Conservation (phyloP, 768 basidiomycete species). For the Agaricus blazei region DNA sequence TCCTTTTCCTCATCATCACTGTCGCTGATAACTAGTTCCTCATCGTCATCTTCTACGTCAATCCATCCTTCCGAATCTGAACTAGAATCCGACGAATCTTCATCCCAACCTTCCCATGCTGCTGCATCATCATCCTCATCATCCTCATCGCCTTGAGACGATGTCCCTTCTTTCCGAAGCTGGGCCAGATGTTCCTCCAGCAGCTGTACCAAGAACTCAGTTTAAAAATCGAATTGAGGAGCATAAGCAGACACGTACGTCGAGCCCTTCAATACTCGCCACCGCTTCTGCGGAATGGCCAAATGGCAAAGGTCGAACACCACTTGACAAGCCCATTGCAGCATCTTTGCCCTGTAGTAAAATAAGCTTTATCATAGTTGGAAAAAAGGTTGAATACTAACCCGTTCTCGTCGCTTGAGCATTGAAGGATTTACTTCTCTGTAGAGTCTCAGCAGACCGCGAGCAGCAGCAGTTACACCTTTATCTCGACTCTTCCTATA, state of each 20-base stretch:
- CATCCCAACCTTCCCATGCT: constrained; percentile 90
- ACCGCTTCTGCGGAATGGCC: constrained; percentile 74
- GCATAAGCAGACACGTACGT: constrained; percentile 42
- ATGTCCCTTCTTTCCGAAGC: constrained; percentile 51
- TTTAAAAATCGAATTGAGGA: background rate
- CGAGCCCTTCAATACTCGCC: constrained; percentile 85
- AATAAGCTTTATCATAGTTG: background rate
- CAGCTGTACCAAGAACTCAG: constrained; percentile 41
- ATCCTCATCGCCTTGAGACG: constrained; percentile 28
- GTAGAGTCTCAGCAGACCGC: constrained; percentile 85
- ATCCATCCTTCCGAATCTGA: constrained; percentile 74
- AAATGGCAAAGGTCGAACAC: constrained; percentile 68
- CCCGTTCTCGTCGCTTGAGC: constrained; percentile 84
- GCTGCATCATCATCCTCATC: constrained; percentile 54
- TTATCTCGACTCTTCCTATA: constrained; percentile 96
- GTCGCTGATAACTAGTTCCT: constrained; percentile 75
- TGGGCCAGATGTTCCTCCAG: constrained; percentile 82
- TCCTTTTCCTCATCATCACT: constrained; percentile 70
- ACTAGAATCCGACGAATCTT: constrained; percentile 52
- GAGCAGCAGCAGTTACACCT: constrained; percentile 81
- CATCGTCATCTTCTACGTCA: constrained; percentile 70
- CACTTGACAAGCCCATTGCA: constrained; percentile 64
- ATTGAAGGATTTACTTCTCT: constrained; percentile 95
- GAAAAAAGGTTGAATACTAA: constrained; percentile 25
- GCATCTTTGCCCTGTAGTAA: constrained; percentile 82